Percentiles rank a stretch among this genome's conserved stretches.
Evolutionary conservation across 1,284 basidiomycete species (phyloP).

Genomic region (Cutaneotrichosporon sp.): DNA sequence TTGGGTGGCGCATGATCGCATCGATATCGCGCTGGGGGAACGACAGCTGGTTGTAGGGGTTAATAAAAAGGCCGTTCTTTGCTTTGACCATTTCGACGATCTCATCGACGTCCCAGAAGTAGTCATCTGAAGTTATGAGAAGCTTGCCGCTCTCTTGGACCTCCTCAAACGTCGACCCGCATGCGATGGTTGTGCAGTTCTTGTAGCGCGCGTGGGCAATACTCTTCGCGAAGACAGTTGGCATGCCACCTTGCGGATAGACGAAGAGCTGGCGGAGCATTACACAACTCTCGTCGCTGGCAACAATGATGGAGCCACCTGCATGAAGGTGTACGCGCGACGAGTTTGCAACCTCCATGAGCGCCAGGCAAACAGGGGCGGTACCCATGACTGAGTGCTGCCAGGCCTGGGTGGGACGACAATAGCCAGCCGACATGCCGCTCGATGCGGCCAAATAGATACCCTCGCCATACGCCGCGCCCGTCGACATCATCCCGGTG

Average conservation of each 20-base stretch:
- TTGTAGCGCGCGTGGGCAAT: not conserved
- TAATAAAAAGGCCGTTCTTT: slow-evolving; percentile 11
- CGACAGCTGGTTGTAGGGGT: slow-evolving; percentile 10
- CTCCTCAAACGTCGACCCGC: slow-evolving; percentile 1
- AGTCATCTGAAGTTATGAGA: slow-evolving; percentile 9
- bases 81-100: slow-evolving; percentile 3
- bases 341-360: slow-evolving; percentile 14
- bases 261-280: slow-evolving; percentile 14
- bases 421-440: not conserved
- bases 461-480: slow-evolving; percentile 6
- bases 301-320: slow-evolving; percentile 1
- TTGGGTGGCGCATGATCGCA: slow-evolving; percentile 6
- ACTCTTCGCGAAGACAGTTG: not conserved
- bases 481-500: slow-evolving; percentile 7
- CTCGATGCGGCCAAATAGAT: slow-evolving; percentile 2
- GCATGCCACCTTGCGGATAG: not conserved
- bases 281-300: slow-evolving; percentile 10
- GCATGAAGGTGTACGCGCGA: slow-evolving; percentile 8
- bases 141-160: slow-evolving; percentile 7
- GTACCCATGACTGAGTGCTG: not conserved
- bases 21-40: slow-evolving; percentile 7
- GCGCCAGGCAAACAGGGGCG: not conserved
- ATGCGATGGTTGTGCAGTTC: slow-evolving; percentile 11
- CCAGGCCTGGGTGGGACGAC: not conserved
- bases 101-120: slow-evolving; percentile 18